Evolutionary conservation across 2,329 filamentous ascomycete species (phyloP), one percentile per base, ranked within the genome.

Genomic region (Fusarium siculi): DNA sequence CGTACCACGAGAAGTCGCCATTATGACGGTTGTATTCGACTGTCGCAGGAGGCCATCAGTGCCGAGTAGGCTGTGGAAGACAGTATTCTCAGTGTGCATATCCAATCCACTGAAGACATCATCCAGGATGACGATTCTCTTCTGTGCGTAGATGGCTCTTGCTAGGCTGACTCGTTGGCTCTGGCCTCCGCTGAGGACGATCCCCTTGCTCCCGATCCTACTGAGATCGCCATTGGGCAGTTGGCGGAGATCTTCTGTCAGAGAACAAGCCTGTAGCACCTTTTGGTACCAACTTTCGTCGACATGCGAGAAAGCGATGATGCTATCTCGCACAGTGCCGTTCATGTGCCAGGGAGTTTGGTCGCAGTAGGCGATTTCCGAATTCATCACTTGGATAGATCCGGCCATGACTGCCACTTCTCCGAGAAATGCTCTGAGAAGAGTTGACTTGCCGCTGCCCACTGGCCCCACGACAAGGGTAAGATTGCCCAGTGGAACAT

Each of bases 131-230:
- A 81, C 25, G 0, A 75, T 40, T 2, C 61, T 46, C 18, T 76
- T 73, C 4, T 75, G 71, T 1, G 80, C 74, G 36, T 80, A 81
- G 2, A 81, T 9, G 10, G 80, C 79, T 49, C 80, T 66, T 1
- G 80, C 79, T 1, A 82, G 68, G 15, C 76, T 77, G 18, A 83
- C 67, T 21, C 81, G 72, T 34, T 81, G 79, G 11, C 77, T 80
- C 64, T 84, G 81, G 0, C 82, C 83, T 28, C 83, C 83, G 9
- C 82, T 84, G 14, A 84, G 70, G 0, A 76, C 77, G 21, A 82
- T 79, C 0, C 83, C 82, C 46, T 80, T 80, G 15, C 77, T 82
- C 5, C 83, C 82, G n/a, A 82, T 77, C 2, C 68, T 68, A 0
- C 81, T 82, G 7, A 73, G 67, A 39, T 83, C 81, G 18, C 82